phyloP scores from a whole-genome alignment of 2,329 filamentous ascomycete genomes.

The Tolypocladium guangdongense region DNA sequence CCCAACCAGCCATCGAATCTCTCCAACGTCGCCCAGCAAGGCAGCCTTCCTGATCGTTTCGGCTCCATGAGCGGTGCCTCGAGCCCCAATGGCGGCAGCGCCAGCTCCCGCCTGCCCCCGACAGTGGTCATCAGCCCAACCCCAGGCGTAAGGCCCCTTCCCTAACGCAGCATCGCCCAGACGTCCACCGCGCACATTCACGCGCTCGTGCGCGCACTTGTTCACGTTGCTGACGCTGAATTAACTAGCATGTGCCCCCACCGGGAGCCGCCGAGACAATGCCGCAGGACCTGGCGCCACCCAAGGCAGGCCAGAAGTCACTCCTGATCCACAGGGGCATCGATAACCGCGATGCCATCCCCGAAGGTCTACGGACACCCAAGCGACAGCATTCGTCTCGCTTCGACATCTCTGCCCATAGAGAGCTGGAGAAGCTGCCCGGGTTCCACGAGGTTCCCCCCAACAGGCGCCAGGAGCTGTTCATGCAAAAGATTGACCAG shows the following conservation, averaged over 20 bases:
- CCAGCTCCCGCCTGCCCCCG: constrained; percentile 48
- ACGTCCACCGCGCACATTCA: background rate
- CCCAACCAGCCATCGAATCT: constrained; percentile 28
- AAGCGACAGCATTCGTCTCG: constrained; percentile 95
- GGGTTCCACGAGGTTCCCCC: constrained; percentile 97
- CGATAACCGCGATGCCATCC: constrained; percentile 82
- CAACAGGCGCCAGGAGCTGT: constrained; percentile 87
- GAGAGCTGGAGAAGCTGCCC: constrained; percentile 92
- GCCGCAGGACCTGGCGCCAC: constrained; percentile 91
- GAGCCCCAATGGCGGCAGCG: constrained; percentile 24
- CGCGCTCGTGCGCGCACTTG: background rate
- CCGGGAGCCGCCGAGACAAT: constrained; percentile 94
- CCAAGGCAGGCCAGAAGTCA: constrained; percentile 84
- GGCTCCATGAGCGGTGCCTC: constrained; percentile 21
- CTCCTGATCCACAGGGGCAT: constrained; percentile 73
- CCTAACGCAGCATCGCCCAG: background rate
- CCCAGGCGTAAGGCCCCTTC: constrained; percentile 56
- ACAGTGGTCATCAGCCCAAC: constrained; percentile 94
- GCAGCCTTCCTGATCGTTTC: constrained; percentile 30
- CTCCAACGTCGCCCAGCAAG: constrained; percentile 24
- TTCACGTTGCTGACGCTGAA: background rate
- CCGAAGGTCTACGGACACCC: constrained; percentile 87
- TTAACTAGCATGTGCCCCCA: constrained; percentile 64
- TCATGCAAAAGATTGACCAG: constrained; percentile 99
- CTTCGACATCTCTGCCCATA: constrained; percentile 94